Conservation (phyloP, 208 protist species). For the Acanthamoeba rhysodes region DNA sequence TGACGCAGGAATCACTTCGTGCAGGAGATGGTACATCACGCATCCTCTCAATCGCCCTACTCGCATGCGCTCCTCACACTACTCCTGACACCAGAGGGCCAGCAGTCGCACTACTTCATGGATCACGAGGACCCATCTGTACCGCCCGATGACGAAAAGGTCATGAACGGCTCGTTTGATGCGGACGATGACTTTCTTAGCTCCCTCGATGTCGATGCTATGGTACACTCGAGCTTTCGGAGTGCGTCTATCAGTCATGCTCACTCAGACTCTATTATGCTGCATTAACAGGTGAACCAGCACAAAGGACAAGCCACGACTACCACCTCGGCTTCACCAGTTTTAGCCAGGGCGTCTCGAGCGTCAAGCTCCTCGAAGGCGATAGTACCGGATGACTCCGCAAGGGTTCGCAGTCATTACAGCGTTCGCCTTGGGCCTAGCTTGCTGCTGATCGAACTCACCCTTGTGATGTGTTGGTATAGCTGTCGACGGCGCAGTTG, state of each 20-base stretch:
- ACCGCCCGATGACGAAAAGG: not conserved
- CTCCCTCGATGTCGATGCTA: conserved; percentile 5
- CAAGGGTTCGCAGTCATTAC: not conserved
- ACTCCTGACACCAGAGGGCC: not conserved
- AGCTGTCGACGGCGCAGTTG: not conserved
- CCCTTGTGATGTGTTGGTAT: not conserved
- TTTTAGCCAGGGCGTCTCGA: not conserved
- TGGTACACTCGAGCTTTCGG: not conserved
- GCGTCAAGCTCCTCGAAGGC: not conserved
- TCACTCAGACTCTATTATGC: not conserved
- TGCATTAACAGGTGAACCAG: not conserved
- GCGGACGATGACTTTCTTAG: conserved; percentile 3
- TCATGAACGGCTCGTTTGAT: not conserved
- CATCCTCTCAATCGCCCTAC: not conserved
- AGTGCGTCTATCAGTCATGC: not conserved
- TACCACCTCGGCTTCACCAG: not conserved
- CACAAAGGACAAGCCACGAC: not conserved
- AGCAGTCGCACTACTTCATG: not conserved
- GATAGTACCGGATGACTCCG: not conserved
- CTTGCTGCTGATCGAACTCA: not conserved
- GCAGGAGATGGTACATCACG: not conserved
- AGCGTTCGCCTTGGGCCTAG: not conserved
- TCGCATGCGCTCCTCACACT: not conserved
- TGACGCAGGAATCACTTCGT: not conserved
- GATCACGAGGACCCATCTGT: not conserved